A percentile compares a stretch with the other conserved stretches of the same genome.
Conservation (phyloP, 1,284 basidiomycete species). For the Butyriboletus regius region DNA sequence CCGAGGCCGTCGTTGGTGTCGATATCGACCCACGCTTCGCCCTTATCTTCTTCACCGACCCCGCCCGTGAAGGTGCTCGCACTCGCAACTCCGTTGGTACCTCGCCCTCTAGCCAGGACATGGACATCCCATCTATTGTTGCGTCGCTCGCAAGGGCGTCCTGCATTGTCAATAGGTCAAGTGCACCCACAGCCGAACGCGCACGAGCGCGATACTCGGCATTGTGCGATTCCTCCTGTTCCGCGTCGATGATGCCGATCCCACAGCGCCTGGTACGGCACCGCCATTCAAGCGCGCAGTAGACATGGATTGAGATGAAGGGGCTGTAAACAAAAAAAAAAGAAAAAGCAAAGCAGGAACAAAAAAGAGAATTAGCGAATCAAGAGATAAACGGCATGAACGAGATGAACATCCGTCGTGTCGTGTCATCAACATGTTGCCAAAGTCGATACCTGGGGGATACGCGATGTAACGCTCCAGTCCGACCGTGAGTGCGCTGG, state of each 20-base stretch:
- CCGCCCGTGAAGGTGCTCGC: not conserved
- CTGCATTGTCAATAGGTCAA: not conserved
- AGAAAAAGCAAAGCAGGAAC: not conserved
- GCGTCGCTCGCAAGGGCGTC: not conserved
- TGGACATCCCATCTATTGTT: constrained; percentile 2
- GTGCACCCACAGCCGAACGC: no score
- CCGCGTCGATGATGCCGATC: constrained; percentile 23
- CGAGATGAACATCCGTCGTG: constrained; percentile 42
- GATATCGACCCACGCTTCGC: not conserved
- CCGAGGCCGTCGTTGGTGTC: constrained; percentile 1
- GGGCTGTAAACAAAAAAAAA: not conserved
- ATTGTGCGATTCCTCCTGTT: constrained; percentile 26
- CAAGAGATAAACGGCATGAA: not conserved
- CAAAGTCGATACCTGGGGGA: constrained; percentile 61
- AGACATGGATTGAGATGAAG: constrained; percentile 11
- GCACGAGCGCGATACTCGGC: constrained; percentile 6
- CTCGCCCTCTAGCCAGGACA: not conserved
- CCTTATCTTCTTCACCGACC: constrained; percentile 8
- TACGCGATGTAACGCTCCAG: constrained; percentile 62
- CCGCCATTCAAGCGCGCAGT: constrained; percentile 19
- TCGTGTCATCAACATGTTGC: constrained; percentile 44
- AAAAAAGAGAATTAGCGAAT: not conserved
- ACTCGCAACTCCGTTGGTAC: not conserved
- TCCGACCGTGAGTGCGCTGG: constrained; percentile 47
- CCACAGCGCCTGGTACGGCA: constrained; percentile 26